phyloP scores from a whole-genome alignment of 345 rosid genomes.

The Gossypium stocksii region DNA sequence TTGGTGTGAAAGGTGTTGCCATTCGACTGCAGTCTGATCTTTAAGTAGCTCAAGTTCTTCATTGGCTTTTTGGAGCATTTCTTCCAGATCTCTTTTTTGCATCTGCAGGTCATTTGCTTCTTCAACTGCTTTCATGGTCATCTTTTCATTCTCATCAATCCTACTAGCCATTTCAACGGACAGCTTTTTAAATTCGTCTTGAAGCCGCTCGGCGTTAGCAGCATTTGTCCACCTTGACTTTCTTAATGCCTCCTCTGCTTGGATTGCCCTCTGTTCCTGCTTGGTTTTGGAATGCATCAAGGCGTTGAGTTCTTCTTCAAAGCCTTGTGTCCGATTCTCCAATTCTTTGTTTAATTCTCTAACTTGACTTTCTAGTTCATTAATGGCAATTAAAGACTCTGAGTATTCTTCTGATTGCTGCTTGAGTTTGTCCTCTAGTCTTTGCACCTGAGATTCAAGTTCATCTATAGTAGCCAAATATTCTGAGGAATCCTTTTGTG shows the following conservation, averaged over 20 bases:
- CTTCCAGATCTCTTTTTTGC: constrained; percentile 56
- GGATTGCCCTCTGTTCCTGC: constrained; percentile 85
- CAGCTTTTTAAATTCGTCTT: constrained; percentile 73
- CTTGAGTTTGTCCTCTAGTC: constrained; percentile 62
- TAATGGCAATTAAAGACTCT: constrained; percentile 50
- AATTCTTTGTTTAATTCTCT: constrained; percentile 57
- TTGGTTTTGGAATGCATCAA: constrained; percentile 51
- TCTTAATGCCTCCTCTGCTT: constrained; percentile 79
- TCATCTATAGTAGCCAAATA: constrained; percentile 38
- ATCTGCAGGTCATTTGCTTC: constrained; percentile 65
- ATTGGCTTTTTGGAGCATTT: constrained; percentile 59
- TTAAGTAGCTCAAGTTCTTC: constrained; percentile 39
- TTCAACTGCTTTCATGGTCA: constrained; percentile 44
- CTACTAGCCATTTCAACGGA: constrained; percentile 70
- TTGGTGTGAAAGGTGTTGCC: constrained; percentile 42
- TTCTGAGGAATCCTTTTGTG: constrained; percentile 32
- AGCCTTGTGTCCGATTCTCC: constrained; percentile 55
- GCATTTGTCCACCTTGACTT: constrained; percentile 75
- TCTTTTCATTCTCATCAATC: constrained; percentile 74
- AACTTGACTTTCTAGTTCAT: constrained; percentile 61
- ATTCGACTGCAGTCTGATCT: constrained; percentile 40
- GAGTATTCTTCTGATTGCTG: constrained; percentile 63
- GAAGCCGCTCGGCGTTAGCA: constrained; percentile 73
- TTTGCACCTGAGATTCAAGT: constrained; percentile 50
- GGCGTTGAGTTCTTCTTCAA: constrained; percentile 67